Percentiles rank a stretch among this genome's conserved stretches.
Conservation (phyloP, 73 alveolate species). For the Strombidium stylifer region DNA sequence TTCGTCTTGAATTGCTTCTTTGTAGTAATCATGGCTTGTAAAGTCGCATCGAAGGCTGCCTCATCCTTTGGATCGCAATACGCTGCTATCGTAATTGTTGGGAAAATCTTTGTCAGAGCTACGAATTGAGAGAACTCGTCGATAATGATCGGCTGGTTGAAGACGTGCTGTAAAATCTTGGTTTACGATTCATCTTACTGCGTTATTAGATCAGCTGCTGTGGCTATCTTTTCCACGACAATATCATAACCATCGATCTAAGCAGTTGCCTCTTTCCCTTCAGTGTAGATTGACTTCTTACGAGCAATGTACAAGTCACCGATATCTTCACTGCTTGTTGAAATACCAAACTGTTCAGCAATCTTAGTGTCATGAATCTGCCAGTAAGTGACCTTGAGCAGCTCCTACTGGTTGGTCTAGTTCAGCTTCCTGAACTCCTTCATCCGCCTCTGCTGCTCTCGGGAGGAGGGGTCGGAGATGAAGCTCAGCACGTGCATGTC, state of each 20-base stretch:
- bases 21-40: conserved; percentile 18
- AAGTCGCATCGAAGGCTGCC: conserved; percentile 6
- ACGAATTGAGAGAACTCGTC: conserved; percentile 55
- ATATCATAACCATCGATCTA: conserved; percentile 9
- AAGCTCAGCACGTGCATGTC: conserved; percentile 46
- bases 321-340: neutral
- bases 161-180: conserved; percentile 20
- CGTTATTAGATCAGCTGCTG: conserved; percentile 8
- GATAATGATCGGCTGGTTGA: conserved; percentile 22
- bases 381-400: conserved; percentile 58
- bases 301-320: conserved; percentile 47
- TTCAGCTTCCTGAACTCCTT: conserved; percentile 53
- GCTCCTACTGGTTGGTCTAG: conserved; percentile 54
- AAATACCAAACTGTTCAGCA: conserved; percentile 34
- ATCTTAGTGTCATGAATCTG: conserved; percentile 41
- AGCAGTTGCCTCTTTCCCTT: neutral
- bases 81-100: conserved; percentile 32
- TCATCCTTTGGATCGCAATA: conserved; percentile 43
- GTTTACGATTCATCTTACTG: neutral
- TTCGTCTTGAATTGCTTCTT: conserved; percentile 17
- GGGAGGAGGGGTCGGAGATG: conserved; percentile 6
- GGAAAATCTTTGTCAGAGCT: conserved; percentile 27
- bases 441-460: conserved; percentile 24
- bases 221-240: conserved; percentile 5
- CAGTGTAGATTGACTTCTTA: neutral